Evolutionary conservation across 2,329 filamentous ascomycete species (phyloP).

Genomic region (Fusarium chuoi): DNA sequence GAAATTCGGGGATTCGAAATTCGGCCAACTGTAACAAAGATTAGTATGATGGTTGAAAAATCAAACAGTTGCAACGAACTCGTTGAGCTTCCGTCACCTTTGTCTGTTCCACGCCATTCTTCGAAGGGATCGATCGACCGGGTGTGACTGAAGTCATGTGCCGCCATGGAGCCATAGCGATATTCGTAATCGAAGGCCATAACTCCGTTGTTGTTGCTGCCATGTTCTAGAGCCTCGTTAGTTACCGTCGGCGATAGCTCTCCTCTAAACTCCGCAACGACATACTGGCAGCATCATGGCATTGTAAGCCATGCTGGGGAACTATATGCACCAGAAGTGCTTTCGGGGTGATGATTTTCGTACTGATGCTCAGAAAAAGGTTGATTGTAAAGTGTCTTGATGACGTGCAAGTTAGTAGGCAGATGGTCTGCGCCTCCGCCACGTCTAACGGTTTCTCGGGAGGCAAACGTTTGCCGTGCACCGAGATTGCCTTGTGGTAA

Average conservation of each 20-base stretch:
- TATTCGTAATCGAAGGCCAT: conserved; percentile 58
- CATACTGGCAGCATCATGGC: conserved; percentile 47
- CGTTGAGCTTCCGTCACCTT: conserved; percentile 19
- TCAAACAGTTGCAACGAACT: conserved; percentile 30
- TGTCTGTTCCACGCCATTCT: conserved; percentile 5
- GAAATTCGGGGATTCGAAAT: conserved; percentile 43
- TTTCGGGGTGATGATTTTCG: conserved; percentile 10
- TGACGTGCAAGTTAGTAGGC: conserved; percentile 33
- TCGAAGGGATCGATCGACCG: conserved; percentile 19
- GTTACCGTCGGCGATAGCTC: conserved; percentile 17
- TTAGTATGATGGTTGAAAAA: conserved; percentile 21
- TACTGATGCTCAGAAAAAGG: conserved; percentile 13
- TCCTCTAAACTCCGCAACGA: not conserved
- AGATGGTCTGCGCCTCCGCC: conserved; percentile 14
- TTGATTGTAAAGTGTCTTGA: conserved; percentile 29
- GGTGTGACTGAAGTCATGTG: conserved; percentile 19
- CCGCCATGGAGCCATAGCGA: conserved; percentile 51
- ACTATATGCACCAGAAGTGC: conserved; percentile 13
- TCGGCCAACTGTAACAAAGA: conserved; percentile 20
- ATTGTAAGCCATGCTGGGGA: conserved; percentile 42
- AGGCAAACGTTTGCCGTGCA: conserved; percentile 1
- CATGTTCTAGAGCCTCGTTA: conserved; percentile 50
- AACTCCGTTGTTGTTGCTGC: conserved; percentile 56
- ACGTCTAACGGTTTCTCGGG: conserved; percentile 11
- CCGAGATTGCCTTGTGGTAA: conserved; percentile 5